Base-by-base conservation (phyloP, 257 asterid genomes). In the Solanum habrochaites region DNA sequence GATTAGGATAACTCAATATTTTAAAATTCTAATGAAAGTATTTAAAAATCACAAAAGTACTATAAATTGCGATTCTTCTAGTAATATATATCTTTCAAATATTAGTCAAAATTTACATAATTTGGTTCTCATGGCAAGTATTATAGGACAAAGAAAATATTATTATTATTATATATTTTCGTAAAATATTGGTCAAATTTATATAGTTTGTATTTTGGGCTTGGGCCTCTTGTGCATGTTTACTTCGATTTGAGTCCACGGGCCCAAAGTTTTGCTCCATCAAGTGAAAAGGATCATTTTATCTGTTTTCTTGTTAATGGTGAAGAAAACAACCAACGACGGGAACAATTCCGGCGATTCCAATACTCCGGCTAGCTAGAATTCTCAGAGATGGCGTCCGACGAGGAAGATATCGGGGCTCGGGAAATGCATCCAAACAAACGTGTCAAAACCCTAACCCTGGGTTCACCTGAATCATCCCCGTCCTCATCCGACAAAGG, bases 401-500 rank as follows among this genome's bases (percentile, higher is more conserved):
- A 72, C 56, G 20, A 14, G 31, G 85, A 81, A 18, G 21, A 81
- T 69, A 25, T 31, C 52, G 70, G 45, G 31, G 70, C 31, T 49
- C 21, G 70, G 27, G 45, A 29, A 49, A 49, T 5, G 2, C 20
- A 81, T 81, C 81, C 89, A 29, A 87, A 27, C 13, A 89, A 87
- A 42, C 88, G 91, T 64, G 8, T 69, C 58, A 89, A 89, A 87
- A 78, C 85, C 62, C 82, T 62, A 49, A 45, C 85, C 31, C 31
- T 11, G 8, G 11, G 14, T 18, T 81, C 85, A 49, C 85, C 69
- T 47, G 85, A 80, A 80, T 80, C 39, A 0, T 43, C 83, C 1
- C 40, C 84, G 6, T 20, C 37, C 39, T 43, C 86, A 29, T 37
- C 60, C 49, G 47, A 40, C 52, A 89, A 90, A 83, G 94, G 94